Conservation (phyloP, 2,329 filamentous ascomycete genomes). For the Aspergillus japonicus region DNA sequence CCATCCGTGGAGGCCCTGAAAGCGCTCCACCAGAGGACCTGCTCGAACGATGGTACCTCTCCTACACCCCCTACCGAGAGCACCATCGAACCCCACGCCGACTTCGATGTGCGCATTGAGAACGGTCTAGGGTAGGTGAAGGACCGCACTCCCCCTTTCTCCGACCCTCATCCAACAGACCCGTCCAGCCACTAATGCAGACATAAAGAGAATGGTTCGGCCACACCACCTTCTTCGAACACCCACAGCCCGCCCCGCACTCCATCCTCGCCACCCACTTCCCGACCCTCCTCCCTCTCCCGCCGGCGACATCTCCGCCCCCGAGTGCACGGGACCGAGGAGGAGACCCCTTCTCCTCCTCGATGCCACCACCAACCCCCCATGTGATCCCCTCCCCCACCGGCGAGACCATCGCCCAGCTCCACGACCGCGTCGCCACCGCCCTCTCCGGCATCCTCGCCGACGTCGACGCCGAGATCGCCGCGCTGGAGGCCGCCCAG, state of each 20-base stretch:
- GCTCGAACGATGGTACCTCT: not conserved
- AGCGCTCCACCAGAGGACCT: conserved; percentile 19
- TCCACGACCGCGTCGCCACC: conserved; percentile 76
- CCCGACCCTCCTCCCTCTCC: conserved; percentile 36
- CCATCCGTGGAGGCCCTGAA: conserved; percentile 55
- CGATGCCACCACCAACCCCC: conserved; percentile 38
- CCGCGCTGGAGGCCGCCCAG: conserved; percentile 44
- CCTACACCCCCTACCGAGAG: conserved; percentile 21
- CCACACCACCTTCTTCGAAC: conserved; percentile 71
- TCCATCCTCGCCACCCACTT: conserved; percentile 66
- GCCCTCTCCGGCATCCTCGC: conserved; percentile 69
- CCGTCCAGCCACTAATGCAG: not conserved
- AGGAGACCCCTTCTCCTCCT: not conserved
- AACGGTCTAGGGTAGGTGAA: conserved; percentile 50
- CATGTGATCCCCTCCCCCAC: conserved; percentile 66
- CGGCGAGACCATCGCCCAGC: conserved; percentile 75
- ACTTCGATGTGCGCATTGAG: conserved; percentile 49
- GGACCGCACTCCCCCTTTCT: too few relatives aligned
- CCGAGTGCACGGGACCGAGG: not conserved
- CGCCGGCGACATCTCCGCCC: conserved; percentile 33
- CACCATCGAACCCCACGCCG: conserved; percentile 34
- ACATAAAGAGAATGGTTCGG: conserved; percentile 82
- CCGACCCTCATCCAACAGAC: too few relatives aligned
- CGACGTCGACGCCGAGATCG: conserved; percentile 62
- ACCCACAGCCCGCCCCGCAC: conserved; percentile 72